Percentiles rank a stretch among this genome's conserved stretches.
Conservation (phyloP, 192 early-diverging fungal genomes). For the Fimicolochytrium jonesii region DNA sequence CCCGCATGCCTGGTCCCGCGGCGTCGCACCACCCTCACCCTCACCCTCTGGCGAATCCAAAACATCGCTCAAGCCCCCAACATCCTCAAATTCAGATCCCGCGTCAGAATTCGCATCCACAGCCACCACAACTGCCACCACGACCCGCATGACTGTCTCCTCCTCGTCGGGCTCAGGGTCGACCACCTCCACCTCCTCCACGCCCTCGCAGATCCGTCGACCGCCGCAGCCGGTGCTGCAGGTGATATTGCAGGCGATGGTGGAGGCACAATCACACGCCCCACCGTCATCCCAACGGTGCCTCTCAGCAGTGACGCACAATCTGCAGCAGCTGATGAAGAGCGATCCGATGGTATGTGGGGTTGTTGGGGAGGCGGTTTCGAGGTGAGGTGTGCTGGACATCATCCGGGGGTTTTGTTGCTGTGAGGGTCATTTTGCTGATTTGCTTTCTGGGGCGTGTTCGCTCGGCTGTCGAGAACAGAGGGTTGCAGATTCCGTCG, state of each 20-base stretch:
- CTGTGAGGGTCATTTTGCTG: not conserved
- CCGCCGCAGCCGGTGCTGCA: constrained; percentile 6
- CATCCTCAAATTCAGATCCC: not conserved
- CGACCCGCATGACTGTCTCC: not conserved
- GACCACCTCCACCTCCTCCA: not conserved
- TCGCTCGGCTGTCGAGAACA: not conserved
- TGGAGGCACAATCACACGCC: not conserved
- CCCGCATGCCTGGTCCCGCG: not conserved
- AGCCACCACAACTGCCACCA: not conserved
- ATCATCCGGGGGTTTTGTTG: not conserved
- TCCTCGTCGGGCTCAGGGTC: not conserved
- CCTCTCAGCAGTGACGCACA: constrained; percentile 4
- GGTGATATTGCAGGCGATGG: not conserved
- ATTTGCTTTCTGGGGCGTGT: not conserved
- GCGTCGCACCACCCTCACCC: not conserved
- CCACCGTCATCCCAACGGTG: not conserved
- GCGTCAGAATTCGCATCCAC: not conserved
- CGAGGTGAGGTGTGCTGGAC: constrained; percentile 3
- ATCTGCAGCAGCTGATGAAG: constrained; percentile 5
- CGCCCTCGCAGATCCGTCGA: not conserved
- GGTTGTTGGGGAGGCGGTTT: not conserved
- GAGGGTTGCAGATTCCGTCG: not conserved
- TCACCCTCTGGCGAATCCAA: not conserved
- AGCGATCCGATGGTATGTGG: constrained; percentile 9
- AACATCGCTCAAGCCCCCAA: not conserved